Percentiles rank a stretch among this genome's conserved stretches.
Evolutionary conservation across 495 filamentous ascomycete genomes (phyloP).

Genomic region (Cudoniella acicularis): DNA sequence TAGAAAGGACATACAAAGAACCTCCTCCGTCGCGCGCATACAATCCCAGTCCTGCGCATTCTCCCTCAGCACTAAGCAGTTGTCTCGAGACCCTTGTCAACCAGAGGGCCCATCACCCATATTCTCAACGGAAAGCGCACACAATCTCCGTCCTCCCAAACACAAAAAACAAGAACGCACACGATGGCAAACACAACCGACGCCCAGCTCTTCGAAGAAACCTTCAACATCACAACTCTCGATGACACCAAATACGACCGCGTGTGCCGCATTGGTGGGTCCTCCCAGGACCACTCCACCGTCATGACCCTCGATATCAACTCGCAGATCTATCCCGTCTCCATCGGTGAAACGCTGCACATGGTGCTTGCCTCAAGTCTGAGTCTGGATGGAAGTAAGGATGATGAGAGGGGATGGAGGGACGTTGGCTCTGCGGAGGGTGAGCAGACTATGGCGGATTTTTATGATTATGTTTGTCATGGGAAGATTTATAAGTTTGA

Average conservation of each 20-base stretch:
- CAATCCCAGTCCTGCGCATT: not conserved
- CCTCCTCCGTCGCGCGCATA: not conserved
- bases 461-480: slow-evolving; percentile 95
- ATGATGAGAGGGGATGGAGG: slow-evolving; percentile 71
- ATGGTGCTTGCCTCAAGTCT: slow-evolving; percentile 81
- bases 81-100: not conserved
- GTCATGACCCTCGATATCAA: slow-evolving; percentile 90
- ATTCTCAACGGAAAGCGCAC: not conserved
- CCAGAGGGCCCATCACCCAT: not conserved
- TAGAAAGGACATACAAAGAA: not conserved
- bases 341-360: slow-evolving; percentile 66
- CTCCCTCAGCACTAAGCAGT: not conserved
- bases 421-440: slow-evolving; percentile 60
- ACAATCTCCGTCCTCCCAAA: not conserved
- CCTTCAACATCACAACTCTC: slow-evolving; percentile 75
- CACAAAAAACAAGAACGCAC: not conserved
- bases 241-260: slow-evolving; percentile 91
- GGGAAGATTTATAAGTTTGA: slow-evolving; percentile 98
- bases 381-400: slow-evolving; percentile 75
- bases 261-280: slow-evolving; percentile 74
- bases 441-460: slow-evolving; percentile 79
- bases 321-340: slow-evolving; percentile 80
- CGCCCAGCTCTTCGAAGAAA: slow-evolving; percentile 87
- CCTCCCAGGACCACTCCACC: slow-evolving; percentile 63
- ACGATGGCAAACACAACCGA: slow-evolving; percentile 58